Evolutionary conservation across 345 rosid species (phyloP).

Genomic region (Turritis glabra): DNA sequence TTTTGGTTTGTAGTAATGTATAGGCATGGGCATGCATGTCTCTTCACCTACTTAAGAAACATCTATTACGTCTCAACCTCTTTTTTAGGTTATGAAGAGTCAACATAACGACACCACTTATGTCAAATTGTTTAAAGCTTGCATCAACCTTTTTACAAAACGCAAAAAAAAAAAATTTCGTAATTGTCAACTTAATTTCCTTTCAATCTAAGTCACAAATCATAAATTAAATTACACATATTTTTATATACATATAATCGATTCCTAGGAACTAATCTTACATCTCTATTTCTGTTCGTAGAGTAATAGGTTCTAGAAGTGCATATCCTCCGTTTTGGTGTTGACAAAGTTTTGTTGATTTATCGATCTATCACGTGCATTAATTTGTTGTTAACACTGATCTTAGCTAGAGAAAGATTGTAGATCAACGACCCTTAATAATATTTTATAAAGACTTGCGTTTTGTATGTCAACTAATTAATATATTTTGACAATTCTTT

Average conservation of each 20-base stretch:
- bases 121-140: slow-evolving; percentile 18
- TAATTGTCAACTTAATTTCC: slow-evolving; percentile 1
- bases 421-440: slow-evolving; percentile 2
- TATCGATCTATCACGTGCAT: neutral
- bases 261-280: neutral
- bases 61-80: slow-evolving; percentile 31
- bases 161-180: neutral
- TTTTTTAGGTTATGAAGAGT: slow-evolving; percentile 27
- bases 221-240: neutral
- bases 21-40: slow-evolving; percentile 37
- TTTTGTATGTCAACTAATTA: neutral
- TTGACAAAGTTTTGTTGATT: neutral
- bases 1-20: slow-evolving; percentile 32
- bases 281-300: neutral
- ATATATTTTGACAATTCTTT: slow-evolving; percentile 8
- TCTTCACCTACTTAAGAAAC: slow-evolving; percentile 36
- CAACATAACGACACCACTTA: slow-evolving; percentile 27
- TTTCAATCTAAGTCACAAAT: neutral
- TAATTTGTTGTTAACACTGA: neutral
- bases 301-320: neutral
- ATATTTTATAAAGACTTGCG: neutral
- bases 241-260: neutral
- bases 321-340: neutral
- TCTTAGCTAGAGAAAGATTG: neutral
- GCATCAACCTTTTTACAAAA: slow-evolving; percentile 3